A percentile compares a stretch with the other conserved stretches of the same genome.
phyloP scores from a whole-genome alignment of 208 protist genomes.

The Naegleria gruberi region DNA sequence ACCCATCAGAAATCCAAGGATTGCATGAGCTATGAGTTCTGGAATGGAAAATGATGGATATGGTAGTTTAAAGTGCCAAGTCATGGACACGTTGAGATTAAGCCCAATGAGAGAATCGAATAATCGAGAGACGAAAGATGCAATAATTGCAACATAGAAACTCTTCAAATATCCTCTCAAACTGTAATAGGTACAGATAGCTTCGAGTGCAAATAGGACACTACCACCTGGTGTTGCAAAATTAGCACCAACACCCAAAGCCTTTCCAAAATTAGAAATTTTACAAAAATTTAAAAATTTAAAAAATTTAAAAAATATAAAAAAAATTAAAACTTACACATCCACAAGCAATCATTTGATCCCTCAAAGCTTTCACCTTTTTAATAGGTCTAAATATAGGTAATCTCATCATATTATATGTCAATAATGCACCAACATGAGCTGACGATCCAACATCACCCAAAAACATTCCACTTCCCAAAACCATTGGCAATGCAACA shows the following conservation, averaged over 20 bases:
- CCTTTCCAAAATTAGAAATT: too few species aligned
- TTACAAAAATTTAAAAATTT: too few species aligned
- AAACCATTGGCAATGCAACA: neutral
- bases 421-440: neutral
- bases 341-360: conserved; percentile 8
- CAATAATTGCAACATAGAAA: neutral
- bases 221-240: neutral
- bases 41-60: neutral
- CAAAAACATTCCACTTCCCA: neutral
- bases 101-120: neutral
- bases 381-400: neutral
- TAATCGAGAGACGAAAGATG: neutral
- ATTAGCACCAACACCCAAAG: neutral
- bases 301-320: too few species aligned
- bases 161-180: neutral
- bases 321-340: too few species aligned
- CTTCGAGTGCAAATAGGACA: neutral
- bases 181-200: neutral
- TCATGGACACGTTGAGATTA: neutral
- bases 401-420: neutral
- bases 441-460: neutral
- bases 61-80: neutral
- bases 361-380: neutral
- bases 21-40: neutral
- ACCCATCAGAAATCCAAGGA: neutral